Evolutionary conservation across 2,329 filamentous ascomycete genomes (phyloP), one percentile per base, ranked within the genome.

Genomic region (Xylaria sp.): DNA sequence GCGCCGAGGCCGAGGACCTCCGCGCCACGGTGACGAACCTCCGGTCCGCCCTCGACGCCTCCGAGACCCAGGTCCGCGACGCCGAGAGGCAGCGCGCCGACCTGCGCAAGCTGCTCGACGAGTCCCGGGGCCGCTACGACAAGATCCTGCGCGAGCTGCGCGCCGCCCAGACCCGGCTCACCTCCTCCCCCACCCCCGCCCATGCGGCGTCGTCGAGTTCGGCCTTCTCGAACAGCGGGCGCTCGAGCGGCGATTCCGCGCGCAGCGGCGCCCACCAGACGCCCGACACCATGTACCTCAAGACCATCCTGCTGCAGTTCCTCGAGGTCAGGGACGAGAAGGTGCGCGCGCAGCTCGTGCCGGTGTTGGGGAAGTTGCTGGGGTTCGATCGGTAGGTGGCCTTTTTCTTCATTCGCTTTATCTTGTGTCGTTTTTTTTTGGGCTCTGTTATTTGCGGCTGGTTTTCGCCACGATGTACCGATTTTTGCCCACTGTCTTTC

Each of bases 31-130:
- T 96, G 76, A 79, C 84, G 6, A 87, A 90, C 62, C 79, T 99
- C 26, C 86, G 90, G 1, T 82, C 90, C 54, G 87, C 92, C 0
- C 79, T 99, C 1, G 92, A 97, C 63, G 90, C 91, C 44, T 93
- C 89, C 34, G 94, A 99, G 73, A 86, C 83, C 68, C 90, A 96
- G 71, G 85, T 90, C 0, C 83, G 86, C 24, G 89, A 94, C n/a
- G 79, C 90, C 4, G 92, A 97, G 71, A 90, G 86, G 73, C 90
- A 96, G 67, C 89, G 88, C 60, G 76, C 78, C 0, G 92, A 96
- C 56, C 75, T 96, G 46, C 83, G 89, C 42, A 84, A 85, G 39
- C 79, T 88, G 26, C 80, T 95, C 2, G 91, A 96, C 63, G 92
- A 97, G 61, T 84, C 86, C 22, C 87, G 88, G 60, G 78, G 81